Percentiles rank a stretch among this genome's conserved stretches.
Conservation (phyloP, 2,329 filamentous ascomycete species). For the Alternaria viburni region DNA sequence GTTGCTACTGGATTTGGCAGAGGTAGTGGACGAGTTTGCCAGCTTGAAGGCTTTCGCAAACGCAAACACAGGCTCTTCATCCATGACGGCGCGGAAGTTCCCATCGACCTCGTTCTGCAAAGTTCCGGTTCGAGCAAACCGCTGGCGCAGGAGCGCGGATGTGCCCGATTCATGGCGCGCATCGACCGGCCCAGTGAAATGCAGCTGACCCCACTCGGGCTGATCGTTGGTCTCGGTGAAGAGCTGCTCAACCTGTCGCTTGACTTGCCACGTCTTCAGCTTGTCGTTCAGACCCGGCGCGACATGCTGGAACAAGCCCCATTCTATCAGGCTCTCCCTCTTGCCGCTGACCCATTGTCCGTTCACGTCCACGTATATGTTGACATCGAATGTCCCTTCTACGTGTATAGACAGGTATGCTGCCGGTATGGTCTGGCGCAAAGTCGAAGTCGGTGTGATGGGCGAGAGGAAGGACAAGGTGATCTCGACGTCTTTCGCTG, state of each 20-base stretch:
- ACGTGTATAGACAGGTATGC: constrained; percentile 77
- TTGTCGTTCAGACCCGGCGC: constrained; percentile 44
- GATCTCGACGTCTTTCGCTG: constrained; percentile 57
- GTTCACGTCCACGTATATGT: constrained; percentile 57
- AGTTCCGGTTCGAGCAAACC: constrained; percentile 71
- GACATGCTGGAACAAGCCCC: constrained; percentile 63
- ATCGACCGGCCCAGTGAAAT: constrained; percentile 74
- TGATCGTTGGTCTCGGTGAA: constrained; percentile 76
- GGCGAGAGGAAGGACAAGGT: constrained; percentile 74
- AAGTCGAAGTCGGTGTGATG: constrained; percentile 79
- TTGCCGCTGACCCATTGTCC: constrained; percentile 82
- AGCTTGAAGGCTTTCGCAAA: constrained; percentile 59
- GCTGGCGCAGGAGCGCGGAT: constrained; percentile 68
- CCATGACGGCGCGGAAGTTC: constrained; percentile 73
- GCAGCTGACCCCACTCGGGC: constrained; percentile 82
- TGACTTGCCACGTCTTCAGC: constrained; percentile 72
- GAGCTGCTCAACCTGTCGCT: constrained; percentile 67
- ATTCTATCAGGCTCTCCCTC: constrained; percentile 70
- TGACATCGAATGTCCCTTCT: constrained; percentile 64
- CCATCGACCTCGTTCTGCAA: constrained; percentile 71
- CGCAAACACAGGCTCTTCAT: constrained; percentile 82
- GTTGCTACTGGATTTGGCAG: constrained; percentile 47
- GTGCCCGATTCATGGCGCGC: constrained; percentile 74
- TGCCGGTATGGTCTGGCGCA: constrained; percentile 82
- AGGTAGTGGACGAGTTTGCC: constrained; percentile 18